Conservation (phyloP, 352 stramenopile genomes). For the Thalassiosira pacifica region DNA sequence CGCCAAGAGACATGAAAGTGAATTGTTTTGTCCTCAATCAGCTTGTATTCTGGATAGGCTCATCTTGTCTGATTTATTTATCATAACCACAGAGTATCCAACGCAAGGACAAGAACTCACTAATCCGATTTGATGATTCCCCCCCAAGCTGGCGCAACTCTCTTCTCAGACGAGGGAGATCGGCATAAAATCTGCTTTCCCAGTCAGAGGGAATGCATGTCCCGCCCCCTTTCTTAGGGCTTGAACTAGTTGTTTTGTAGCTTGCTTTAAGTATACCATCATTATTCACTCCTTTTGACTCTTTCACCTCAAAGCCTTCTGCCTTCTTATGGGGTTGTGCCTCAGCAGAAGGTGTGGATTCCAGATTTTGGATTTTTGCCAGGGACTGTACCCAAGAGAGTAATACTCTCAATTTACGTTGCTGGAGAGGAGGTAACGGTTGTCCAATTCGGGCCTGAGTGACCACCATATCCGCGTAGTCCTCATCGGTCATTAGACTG, state of each 20-base stretch:
- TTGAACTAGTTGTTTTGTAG: conserved; percentile 19
- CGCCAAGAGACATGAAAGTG: no score
- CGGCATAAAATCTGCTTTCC: conserved; percentile 51
- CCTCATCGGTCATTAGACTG: conserved; percentile 47
- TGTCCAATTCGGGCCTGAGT: conserved; percentile 24
- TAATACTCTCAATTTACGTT: conserved; percentile 52
- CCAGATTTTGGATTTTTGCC: not conserved
- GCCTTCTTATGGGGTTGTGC: conserved; percentile 18
- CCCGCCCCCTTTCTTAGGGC: conserved; percentile 2
- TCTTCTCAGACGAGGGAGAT: conserved; percentile 44
- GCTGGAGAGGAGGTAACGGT: conserved; percentile 45
- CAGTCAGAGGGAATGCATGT: conserved; percentile 41
- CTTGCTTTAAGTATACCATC: not conserved
- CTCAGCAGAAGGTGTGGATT: not conserved
- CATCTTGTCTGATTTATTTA: no score
- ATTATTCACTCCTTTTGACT: not conserved
- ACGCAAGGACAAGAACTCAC: conserved; percentile 17
- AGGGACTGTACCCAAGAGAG: conserved; percentile 39
- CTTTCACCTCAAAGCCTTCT: conserved; percentile 39
- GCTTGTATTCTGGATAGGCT: no score
- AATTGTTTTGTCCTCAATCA: no score
- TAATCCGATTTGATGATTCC: conserved; percentile 27
- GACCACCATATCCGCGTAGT: conserved; percentile 41
- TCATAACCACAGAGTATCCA: conserved; percentile 38
- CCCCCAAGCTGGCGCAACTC: conserved; percentile 38